Evolutionary conservation across 805 yeast species (phyloP).

Genomic region (Saturnispora mendoncae): DNA sequence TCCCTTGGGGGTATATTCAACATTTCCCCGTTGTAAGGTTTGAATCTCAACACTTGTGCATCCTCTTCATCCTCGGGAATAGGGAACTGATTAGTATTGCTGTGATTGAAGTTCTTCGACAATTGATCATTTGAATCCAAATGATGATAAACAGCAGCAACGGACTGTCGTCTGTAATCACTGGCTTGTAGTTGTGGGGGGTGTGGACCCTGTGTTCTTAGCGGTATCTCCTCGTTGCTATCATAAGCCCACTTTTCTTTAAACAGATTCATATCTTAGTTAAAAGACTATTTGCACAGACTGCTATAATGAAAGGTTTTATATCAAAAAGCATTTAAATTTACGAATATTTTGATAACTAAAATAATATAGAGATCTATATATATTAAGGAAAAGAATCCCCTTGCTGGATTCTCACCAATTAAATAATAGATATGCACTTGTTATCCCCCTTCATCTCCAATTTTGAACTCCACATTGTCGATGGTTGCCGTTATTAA

Average conservation of each 20-base stretch:
- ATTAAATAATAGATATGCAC: too few species aligned
- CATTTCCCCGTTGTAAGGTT: constrained; percentile 1
- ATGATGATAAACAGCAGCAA: constrained; percentile 23
- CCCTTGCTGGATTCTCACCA: too few species aligned
- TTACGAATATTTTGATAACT: too few species aligned
- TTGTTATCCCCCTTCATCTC: too few species aligned
- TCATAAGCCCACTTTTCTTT: constrained; percentile 10
- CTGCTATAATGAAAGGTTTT: too few species aligned
- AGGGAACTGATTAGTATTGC: too few species aligned
- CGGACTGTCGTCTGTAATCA: constrained; percentile 24
- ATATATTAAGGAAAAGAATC: too few species aligned
- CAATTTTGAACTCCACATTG: too few species aligned
- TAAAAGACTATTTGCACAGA: too few species aligned
- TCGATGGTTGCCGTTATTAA: too few species aligned
- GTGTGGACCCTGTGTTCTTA: constrained; percentile 26
- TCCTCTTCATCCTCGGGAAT: constrained; percentile 3
- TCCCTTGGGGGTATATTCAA: neutral
- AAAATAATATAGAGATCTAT: too few species aligned
- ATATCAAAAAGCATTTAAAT: too few species aligned
- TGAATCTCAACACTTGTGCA: neutral
- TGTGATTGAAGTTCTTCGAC: neutral
- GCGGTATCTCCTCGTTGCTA: constrained; percentile 18
- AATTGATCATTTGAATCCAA: neutral
- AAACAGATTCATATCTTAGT: constrained; percentile 5
- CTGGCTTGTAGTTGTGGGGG: constrained; percentile 15